Evolutionary conservation across 352 stramenopile genomes (phyloP).

Genomic region (Phytophthora boehmeriae): DNA sequence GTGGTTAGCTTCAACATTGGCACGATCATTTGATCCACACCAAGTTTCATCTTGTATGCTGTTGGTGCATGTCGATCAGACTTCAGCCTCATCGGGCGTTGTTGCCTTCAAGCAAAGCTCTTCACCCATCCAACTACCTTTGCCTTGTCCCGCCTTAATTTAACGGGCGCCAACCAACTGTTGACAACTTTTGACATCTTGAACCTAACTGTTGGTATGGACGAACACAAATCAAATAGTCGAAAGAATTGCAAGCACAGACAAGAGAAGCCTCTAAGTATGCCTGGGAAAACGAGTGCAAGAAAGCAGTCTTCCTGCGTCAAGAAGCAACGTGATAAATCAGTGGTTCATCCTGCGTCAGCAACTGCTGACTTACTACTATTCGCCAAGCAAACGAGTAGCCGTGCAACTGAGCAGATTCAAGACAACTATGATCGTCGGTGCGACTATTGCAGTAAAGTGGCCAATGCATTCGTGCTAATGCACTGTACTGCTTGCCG

Average conservation of each 20-base stretch:
- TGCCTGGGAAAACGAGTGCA: neutral
- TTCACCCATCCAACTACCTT: too few species aligned
- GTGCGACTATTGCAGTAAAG: conserved; percentile 57
- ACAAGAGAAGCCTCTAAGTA: conserved; percentile 2
- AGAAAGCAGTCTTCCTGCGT: conserved; percentile 1
- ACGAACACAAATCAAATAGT: neutral
- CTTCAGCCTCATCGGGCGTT: too few species aligned
- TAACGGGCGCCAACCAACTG: too few species aligned
- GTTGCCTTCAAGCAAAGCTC: too few species aligned
- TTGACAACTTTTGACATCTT: neutral
- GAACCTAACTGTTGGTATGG: neutral
- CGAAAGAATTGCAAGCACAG: neutral
- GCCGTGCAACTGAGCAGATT: neutral
- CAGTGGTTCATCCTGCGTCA: conserved; percentile 11
- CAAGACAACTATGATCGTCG: conserved; percentile 9
- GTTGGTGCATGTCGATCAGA: too few species aligned
- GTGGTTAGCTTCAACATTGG: too few species aligned
- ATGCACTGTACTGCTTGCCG: conserved; percentile 46
- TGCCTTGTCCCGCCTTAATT: too few species aligned
- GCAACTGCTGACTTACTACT: conserved; percentile 41
- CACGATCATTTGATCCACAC: too few species aligned
- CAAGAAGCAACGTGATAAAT: conserved; percentile 29
- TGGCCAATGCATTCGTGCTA: conserved; percentile 36
- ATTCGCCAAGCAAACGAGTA: conserved; percentile 24
- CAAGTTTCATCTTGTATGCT: too few species aligned